Percentiles rank a stretch among this genome's conserved stretches.
Conservation (phyloP, 306 rosid genomes). For the Malus fusca region DNA sequence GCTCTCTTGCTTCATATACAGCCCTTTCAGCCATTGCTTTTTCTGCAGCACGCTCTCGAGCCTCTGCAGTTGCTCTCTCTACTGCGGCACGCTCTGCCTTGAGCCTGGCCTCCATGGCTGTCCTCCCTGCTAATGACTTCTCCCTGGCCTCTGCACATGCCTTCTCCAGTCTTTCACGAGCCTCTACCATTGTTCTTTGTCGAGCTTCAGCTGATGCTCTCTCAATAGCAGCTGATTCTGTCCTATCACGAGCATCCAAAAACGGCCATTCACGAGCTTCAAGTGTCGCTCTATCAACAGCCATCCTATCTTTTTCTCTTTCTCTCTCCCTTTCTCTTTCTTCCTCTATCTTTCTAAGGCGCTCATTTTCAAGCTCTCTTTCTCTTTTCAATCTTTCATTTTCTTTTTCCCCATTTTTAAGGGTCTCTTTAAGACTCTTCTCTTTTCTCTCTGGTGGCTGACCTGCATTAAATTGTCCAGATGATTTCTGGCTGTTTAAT, state of each 20-base stretch:
- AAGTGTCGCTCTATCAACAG: constrained; percentile 63
- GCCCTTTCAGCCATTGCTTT: constrained; percentile 68
- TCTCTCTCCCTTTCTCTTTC: constrained; percentile 93
- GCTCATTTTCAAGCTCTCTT: constrained; percentile 58
- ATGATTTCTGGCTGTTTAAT: constrained; percentile 29
- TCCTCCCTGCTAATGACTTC: constrained; percentile 62
- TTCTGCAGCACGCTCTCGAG: constrained; percentile 83
- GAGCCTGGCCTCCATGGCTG: constrained; percentile 69
- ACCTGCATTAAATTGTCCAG: constrained; percentile 30
- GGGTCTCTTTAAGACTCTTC: constrained; percentile 28
- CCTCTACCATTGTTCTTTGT: constrained; percentile 73
- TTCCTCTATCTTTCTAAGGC: constrained; percentile 64
- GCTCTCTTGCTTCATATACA: constrained; percentile 54
- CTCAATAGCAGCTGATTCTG: constrained; percentile 83
- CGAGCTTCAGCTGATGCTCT: constrained; percentile 81
- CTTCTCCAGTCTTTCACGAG: constrained; percentile 89
- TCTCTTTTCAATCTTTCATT: constrained; percentile 54
- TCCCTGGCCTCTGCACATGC: constrained; percentile 94
- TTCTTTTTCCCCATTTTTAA: constrained; percentile 39
- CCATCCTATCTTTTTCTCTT: constrained; percentile 90
- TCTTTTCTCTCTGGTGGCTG: constrained; percentile 41
- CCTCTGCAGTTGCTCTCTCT: constrained; percentile 89
- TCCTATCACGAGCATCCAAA: constrained; percentile 61
- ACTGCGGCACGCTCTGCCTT: constrained; percentile 86
- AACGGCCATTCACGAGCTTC: constrained; percentile 61